phyloP scores from a whole-genome alignment of 768 basidiomycete species.

The Mycena vulgaris region DNA sequence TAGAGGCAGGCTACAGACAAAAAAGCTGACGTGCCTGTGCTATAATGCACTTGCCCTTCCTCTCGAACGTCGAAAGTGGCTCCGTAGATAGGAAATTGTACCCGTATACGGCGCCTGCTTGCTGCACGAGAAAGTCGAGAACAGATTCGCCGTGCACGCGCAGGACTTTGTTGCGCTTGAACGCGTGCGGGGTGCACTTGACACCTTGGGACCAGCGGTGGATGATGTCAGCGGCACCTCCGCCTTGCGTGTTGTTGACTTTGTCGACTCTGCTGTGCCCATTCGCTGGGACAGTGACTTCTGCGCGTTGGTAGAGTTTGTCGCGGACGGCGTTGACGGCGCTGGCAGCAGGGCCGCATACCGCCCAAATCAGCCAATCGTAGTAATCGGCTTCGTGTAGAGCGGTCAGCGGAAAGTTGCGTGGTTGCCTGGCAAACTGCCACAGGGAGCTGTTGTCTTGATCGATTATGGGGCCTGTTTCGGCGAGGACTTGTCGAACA shows the following conservation, averaged over 20 bases:
- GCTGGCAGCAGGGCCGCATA: slow-evolving; percentile 16
- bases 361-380: slow-evolving; percentile 8
- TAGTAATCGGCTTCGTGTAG: slow-evolving; percentile 13
- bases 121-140: slow-evolving; percentile 19
- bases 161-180: slow-evolving; percentile 19
- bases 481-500: background rate
- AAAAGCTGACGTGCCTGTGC: slow-evolving; percentile 13
- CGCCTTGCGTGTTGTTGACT: background rate
- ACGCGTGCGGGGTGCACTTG: slow-evolving; percentile 23
- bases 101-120: background rate
- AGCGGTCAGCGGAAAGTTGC: background rate
- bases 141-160: background rate
- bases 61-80: background rate
- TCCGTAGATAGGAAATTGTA: slow-evolving; percentile 3
- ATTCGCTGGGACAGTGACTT: background rate
- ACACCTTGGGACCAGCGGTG: background rate
- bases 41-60: slow-evolving; percentile 8
- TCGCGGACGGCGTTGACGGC: slow-evolving; percentile 26
- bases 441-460: background rate
- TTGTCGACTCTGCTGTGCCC: background rate
- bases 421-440: background rate
- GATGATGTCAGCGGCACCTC: slow-evolving; percentile 19
- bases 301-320: background rate
- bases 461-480: slow-evolving; percentile 6
- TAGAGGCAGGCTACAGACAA: slow-evolving; percentile 3